Conservation (phyloP, 2,329 filamentous ascomycete genomes). For the Fusarium scirpi region DNA sequence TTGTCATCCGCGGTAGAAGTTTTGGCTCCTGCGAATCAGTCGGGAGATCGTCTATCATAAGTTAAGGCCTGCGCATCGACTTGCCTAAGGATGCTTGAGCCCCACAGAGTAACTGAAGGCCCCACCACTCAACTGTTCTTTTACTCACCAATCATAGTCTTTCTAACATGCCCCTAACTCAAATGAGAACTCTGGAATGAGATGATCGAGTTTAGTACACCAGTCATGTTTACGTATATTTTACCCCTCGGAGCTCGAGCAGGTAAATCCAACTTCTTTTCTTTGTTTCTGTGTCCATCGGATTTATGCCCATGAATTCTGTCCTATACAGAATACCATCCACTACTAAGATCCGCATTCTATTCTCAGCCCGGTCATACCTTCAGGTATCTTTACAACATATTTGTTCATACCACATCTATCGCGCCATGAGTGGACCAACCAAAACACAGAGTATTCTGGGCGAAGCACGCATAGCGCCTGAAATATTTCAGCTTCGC, state of each 20-base stretch:
- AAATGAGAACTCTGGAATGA: neutral
- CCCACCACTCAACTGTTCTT: neutral
- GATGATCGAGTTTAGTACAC: neutral
- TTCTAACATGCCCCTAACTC: neutral
- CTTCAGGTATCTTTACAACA: neutral
- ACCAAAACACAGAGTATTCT: too few relatives aligned
- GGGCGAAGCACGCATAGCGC: too few relatives aligned
- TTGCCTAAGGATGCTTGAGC: neutral
- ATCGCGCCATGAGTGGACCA: too few relatives aligned
- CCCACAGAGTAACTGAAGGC: neutral
- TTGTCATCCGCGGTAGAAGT: neutral
- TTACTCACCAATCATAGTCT: neutral
- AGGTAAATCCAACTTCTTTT: neutral
- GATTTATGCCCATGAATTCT: neutral
- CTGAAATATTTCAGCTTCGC: too few relatives aligned
- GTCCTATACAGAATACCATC: neutral
- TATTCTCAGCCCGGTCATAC: neutral
- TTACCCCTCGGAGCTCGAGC: neutral
- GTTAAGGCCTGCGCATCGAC: too few relatives aligned
- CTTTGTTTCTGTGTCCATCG: neutral
- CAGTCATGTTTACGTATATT: neutral
- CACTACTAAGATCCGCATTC: neutral
- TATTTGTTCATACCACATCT: neutral
- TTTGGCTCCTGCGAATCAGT: neutral
- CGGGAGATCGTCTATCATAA: too few relatives aligned